A percentile compares a stretch with the other conserved stretches of the same genome.
These are phyloP conservation scores for Prunella vulgaris DNA, from an alignment of 257 asterid species.

Conservation along the genomic window DNA sequence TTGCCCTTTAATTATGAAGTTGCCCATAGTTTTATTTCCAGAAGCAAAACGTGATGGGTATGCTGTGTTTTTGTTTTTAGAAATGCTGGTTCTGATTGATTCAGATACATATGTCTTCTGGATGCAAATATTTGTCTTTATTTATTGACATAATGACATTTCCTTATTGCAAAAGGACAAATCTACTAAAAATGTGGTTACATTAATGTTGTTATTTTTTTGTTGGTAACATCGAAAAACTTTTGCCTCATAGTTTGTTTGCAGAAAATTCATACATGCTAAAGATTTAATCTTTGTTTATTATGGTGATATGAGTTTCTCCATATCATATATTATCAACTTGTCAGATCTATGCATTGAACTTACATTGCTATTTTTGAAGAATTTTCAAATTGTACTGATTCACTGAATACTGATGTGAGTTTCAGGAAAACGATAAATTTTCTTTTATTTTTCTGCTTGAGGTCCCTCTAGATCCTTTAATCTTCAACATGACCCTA, in stretches of 20 bases:
- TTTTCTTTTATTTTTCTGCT: constrained; percentile 11
- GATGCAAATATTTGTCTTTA: constrained; percentile 11
- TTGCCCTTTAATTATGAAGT: constrained; percentile 1
- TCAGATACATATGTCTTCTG: constrained; percentile 3
- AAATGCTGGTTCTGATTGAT: not conserved
- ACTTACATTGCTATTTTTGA: not conserved
- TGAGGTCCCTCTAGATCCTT: constrained; percentile 6
- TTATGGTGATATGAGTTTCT: too few species aligned
- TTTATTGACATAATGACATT: constrained; percentile 10
- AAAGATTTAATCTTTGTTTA: not conserved
- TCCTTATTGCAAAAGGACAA: constrained; percentile 7
- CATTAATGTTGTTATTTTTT: not conserved
- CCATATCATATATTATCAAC: constrained; percentile 13
- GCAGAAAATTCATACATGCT: not conserved
- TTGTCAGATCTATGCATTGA: not conserved
- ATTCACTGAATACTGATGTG: not conserved
- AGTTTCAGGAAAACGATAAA: not conserved
- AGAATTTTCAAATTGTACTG: not conserved
- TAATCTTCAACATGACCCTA: constrained; percentile 7
- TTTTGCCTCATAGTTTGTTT: not conserved
- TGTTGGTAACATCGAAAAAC: not conserved
- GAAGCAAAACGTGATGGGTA: not conserved
- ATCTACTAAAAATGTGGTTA: not conserved
- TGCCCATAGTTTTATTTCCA: not conserved
- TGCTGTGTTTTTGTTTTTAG: not conserved